Evolutionary conservation across 2,329 filamentous ascomycete species (phyloP).

Genomic region (Monosporascus sp.): DNA sequence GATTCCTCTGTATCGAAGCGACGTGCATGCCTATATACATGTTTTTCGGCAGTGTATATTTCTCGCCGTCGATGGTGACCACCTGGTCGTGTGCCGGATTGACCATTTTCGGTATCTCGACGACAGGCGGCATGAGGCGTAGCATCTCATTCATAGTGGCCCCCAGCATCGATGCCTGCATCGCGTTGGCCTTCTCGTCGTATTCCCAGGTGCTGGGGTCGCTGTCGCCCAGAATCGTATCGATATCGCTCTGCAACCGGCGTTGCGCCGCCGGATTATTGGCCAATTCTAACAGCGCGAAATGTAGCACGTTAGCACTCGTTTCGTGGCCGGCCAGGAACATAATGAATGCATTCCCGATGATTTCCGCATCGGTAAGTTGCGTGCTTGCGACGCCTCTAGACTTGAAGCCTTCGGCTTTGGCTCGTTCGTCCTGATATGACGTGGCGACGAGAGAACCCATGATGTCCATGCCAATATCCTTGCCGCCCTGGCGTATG

Average conservation of each 20-base stretch:
- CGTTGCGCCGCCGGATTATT: conserved; percentile 60
- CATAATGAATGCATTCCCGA: conserved; percentile 67
- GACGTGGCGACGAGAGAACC: conserved; percentile 43
- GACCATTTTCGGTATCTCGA: conserved; percentile 66
- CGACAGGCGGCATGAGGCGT: conserved; percentile 65
- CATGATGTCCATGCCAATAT: conserved; percentile 50
- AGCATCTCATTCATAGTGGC: conserved; percentile 76
- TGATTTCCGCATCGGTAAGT: conserved; percentile 58
- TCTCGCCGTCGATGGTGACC: conserved; percentile 51
- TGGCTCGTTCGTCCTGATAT: conserved; percentile 24
- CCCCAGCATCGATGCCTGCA: conserved; percentile 66
- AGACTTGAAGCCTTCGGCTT: conserved; percentile 14
- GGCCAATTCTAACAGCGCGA: conserved; percentile 63
- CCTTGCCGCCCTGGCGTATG: conserved; percentile 29
- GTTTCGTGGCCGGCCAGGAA: conserved; percentile 76
- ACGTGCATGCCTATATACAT: conserved; percentile 52
- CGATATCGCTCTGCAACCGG: conserved; percentile 63
- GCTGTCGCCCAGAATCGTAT: conserved; percentile 54
- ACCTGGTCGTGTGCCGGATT: conserved; percentile 44
- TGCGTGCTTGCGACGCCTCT: conserved; percentile 17
- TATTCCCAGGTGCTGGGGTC: conserved; percentile 65
- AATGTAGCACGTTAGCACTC: conserved; percentile 70
- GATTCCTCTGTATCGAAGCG: conserved; percentile 59
- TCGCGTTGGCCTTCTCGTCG: conserved; percentile 57
- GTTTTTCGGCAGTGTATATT: conserved; percentile 39